Percentiles rank a stretch among this genome's conserved stretches.
Evolutionary conservation across 331 rosid species (phyloP).

Genomic region (Pyracantha coccinea): DNA sequence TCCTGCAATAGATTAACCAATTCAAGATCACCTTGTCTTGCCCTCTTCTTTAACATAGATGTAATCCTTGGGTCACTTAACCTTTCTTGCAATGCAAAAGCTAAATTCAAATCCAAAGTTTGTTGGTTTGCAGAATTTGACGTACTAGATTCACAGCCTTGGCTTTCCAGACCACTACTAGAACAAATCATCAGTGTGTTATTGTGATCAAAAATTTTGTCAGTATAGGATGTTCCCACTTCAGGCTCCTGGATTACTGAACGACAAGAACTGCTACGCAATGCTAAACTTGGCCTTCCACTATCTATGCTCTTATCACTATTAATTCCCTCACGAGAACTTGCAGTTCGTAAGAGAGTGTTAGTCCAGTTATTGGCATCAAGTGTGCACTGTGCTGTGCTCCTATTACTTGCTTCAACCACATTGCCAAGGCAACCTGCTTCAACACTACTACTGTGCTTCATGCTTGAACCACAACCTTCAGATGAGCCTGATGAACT

Average conservation of each 20-base stretch:
- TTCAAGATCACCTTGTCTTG: constrained; percentile 81
- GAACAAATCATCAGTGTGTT: constrained; percentile 71
- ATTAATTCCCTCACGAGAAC: constrained; percentile 79
- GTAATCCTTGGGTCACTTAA: constrained; percentile 94
- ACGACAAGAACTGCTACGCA: constrained; percentile 92
- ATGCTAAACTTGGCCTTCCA: constrained; percentile 94
- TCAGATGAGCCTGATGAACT: constrained; percentile 98
- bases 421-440: constrained; percentile 71
- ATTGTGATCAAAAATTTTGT: constrained; percentile 60
- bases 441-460: constrained; percentile 95
- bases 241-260: constrained; percentile 85
- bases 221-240: constrained; percentile 50
- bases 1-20: constrained; percentile 77
- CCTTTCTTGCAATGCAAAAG: constrained; percentile 94
- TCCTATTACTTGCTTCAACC: constrained; percentile 58
- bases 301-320: constrained; percentile 98
- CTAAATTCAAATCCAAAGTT: constrained; percentile 74
- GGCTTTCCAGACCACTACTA: constrained; percentile 92
- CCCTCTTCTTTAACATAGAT: constrained; percentile 69
- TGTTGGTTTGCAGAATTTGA: constrained; percentile 92
- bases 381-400: constrained; percentile 39
- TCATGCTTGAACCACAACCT: constrained; percentile 98
- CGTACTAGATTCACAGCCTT: constrained; percentile 82
- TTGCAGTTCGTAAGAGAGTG: constrained; percentile 52
- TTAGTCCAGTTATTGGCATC: constrained; percentile 84